phyloP scores from a whole-genome alignment of 75 land plant genomes.

The Gnetum montanum region DNA sequence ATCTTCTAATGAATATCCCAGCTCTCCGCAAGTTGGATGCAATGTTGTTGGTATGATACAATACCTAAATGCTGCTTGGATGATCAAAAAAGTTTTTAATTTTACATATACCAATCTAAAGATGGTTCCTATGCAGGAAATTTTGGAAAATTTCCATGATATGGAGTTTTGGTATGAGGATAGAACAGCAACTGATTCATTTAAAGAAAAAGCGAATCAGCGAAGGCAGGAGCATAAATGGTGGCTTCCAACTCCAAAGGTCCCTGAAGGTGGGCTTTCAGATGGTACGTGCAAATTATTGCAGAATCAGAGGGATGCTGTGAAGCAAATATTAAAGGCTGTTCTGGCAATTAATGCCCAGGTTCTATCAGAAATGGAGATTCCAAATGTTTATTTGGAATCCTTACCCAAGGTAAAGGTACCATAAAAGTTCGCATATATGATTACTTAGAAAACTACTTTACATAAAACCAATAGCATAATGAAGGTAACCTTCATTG shows the following conservation, averaged over 20 bases:
- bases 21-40: conserved; percentile 83
- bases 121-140: conserved; percentile 25
- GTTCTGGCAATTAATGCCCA: conserved; percentile 87
- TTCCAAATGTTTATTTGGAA: conserved; percentile 78
- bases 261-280: conserved; percentile 67
- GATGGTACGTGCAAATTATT: conserved; percentile 49
- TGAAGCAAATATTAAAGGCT: conserved; percentile 82
- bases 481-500: not conserved
- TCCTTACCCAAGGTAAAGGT: conserved; percentile 87
- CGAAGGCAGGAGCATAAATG: conserved; percentile 71
- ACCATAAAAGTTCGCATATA: not conserved
- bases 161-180: conserved; percentile 79
- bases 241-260: conserved; percentile 81
- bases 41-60: conserved; percentile 61
- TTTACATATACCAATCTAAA: not conserved
- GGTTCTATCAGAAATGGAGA: conserved; percentile 76
- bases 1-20: conserved; percentile 81
- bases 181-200: conserved; percentile 33
- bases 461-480: not conserved
- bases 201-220: conserved; percentile 12
- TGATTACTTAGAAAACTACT: not conserved
- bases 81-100: not conserved
- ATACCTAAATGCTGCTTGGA: not conserved
- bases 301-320: conserved; percentile 62
- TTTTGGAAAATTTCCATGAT: conserved; percentile 52